Evolutionary conservation across 2,329 filamentous ascomycete species (phyloP), one percentile per base, ranked within the genome.

Genomic region (Alternaria consortialis): DNA sequence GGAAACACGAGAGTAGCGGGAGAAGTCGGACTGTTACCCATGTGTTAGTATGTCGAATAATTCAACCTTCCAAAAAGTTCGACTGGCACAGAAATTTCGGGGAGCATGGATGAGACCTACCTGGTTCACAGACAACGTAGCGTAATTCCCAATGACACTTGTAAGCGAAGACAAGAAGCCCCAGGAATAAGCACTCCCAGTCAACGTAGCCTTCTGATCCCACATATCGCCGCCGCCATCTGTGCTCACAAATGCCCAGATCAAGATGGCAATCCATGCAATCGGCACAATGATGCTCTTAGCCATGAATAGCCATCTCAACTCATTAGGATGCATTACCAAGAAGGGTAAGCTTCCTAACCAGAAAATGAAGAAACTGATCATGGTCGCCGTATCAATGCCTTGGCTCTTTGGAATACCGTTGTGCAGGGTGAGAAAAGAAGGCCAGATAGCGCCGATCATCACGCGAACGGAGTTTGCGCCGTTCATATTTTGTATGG

Each of bases 401-500:
- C 86, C 86, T 31, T 84, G 81, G 4, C 71, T 78, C 2, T 73
- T 77, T 0, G 85, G 82, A 5, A 89, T 81, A 27, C 79, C 75
- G 65, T 89, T 89, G 0, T 81, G 79, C 11, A 88, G 79, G 0
- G 79, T 78, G 1, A 81, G 74, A 65, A 86, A 89, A 9, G 82
- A 84, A 0, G 87, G 87, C 84, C 86, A 88, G 64, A 87, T 87
- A 2, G 85, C 84, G 7, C 81, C 81, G 13, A 87, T 68, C 76
- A 86, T 85, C 43, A 84, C 82, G 5, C 79, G 77, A 8, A 86
- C 79, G 0, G 82, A 80, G 58, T 86, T 85, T 0, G 84, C 87
- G 0, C 88, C 88, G 64, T 88, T 89, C 61, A 87, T 86, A 40
- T 85, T 87, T 66, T 90, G 87, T 47, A 91, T 89, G 0, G 88